Evolutionary conservation across 176 grass and related monocot species (phyloP).

Genomic region (Zizania latifolia): DNA sequence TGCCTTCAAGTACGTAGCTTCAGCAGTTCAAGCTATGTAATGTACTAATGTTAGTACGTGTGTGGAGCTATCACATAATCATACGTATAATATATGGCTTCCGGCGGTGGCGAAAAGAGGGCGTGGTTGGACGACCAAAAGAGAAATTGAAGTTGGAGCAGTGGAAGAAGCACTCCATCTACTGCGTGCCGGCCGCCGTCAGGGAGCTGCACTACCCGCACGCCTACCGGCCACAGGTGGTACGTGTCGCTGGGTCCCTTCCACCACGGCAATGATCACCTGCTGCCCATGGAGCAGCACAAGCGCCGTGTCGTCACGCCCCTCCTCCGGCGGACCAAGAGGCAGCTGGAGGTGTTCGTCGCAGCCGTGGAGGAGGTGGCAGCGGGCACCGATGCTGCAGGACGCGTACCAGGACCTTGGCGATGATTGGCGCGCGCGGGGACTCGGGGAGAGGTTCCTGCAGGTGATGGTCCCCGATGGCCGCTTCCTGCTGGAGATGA

Average conservation of each 20-base stretch:
- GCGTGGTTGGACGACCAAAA: slow-evolving; percentile 28
- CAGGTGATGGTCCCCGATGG: slow-evolving; percentile 43
- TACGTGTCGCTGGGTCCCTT: slow-evolving; percentile 42
- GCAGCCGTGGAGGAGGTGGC: slow-evolving; percentile 14
- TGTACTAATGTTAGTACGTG: too few relatives aligned
- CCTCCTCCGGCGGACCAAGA: slow-evolving; percentile 23
- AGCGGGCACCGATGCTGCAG: slow-evolving; percentile 18
- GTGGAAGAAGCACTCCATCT: slow-evolving; percentile 48
- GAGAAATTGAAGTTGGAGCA: background rate
- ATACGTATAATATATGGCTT: too few relatives aligned
- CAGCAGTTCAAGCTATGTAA: too few relatives aligned
- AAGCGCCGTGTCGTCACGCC: slow-evolving; percentile 36
- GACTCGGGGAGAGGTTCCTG: slow-evolving; percentile 8
- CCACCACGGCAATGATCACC: slow-evolving; percentile 24
- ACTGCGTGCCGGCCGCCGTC: slow-evolving; percentile 47
- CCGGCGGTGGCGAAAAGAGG: too few relatives aligned
- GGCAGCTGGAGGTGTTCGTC: background rate
- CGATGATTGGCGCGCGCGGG: slow-evolving; percentile 16
- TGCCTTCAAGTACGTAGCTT: too few relatives aligned
- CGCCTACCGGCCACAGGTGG: slow-evolving; percentile 28
- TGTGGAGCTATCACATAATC: too few relatives aligned
- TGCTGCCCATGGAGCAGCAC: slow-evolving; percentile 41
- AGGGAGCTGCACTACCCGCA: slow-evolving; percentile 32
- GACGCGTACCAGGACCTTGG: slow-evolving; percentile 20
- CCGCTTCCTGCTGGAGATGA: slow-evolving; percentile 57